Evolutionary conservation across 257 asterid species (phyloP).

Genomic region (Capsicum rhomboideum): DNA sequence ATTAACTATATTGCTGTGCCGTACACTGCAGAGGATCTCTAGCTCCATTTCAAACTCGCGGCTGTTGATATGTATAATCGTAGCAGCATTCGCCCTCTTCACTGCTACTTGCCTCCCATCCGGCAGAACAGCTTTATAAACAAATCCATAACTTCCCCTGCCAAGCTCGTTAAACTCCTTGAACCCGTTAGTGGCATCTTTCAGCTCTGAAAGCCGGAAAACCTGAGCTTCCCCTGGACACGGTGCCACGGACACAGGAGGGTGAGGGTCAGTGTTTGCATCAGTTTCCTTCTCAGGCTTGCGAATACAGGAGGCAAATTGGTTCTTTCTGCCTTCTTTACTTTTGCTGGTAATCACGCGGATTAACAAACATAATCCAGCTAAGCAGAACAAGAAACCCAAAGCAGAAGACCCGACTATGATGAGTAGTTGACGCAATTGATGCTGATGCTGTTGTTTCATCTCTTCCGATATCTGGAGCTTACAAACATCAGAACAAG

Average conservation of each 20-base stretch:
- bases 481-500: slow-evolving; percentile 60
- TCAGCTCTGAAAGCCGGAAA: slow-evolving; percentile 82
- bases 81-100: slow-evolving; percentile 93
- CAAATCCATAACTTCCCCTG: slow-evolving; percentile 85
- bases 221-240: slow-evolving; percentile 78
- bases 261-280: slow-evolving; percentile 25
- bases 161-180: slow-evolving; percentile 97
- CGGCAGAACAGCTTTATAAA: slow-evolving; percentile 70
- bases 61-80: slow-evolving; percentile 76
- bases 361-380: slow-evolving; percentile 54
- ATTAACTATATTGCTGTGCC: slow-evolving; percentile 78
- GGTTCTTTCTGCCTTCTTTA: slow-evolving; percentile 23
- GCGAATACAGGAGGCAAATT: slow-evolving; percentile 26
- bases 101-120: slow-evolving; percentile 95
- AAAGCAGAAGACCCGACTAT: slow-evolving; percentile 46
- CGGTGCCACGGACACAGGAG: slow-evolving; percentile 34
- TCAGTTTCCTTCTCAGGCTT: slow-evolving; percentile 26
- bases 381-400: slow-evolving; percentile 42
- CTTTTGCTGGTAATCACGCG: slow-evolving; percentile 13
- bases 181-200: slow-evolving; percentile 90
- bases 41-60: slow-evolving; percentile 78
- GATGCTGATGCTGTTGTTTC: slow-evolving; percentile 27
- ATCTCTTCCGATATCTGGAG: slow-evolving; percentile 29
- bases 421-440: slow-evolving; percentile 33
- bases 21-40: slow-evolving; percentile 69